Base-by-base conservation (phyloP, 768 basidiomycete species). In the Calocybe gangraenosa region DNA sequence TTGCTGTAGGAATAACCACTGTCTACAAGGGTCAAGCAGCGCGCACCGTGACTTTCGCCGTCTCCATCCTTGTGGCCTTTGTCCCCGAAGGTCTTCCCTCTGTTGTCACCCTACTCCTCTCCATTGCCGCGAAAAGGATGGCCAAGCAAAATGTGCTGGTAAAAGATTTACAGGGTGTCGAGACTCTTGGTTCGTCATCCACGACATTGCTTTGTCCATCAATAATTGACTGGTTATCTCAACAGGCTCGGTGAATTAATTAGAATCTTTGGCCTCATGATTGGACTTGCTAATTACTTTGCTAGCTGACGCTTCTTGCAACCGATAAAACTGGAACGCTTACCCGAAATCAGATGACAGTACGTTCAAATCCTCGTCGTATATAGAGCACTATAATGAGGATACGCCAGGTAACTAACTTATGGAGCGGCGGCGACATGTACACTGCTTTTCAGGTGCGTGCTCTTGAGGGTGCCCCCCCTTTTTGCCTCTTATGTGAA, bases 281-380 rank as follows among this genome's bases (percentile, higher is more conserved):
- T 22, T n/a, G 35, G 8, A 15, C 1, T 21, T 33, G 15, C 45
- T 46, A 22, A 52, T 59, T 37, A 55, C 37, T n/a, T 35, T 37
- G 37, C n/a, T 50, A 80, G 78, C 62, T 83, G 17, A 85, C 82
- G 0, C 68, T 84, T 9, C 64, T 85, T 10, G 83, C 83, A 3
- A 84, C 83, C 7, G 83, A 85, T 56, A 85, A 85, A 60, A 85
- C 83, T 1, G 83, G 83, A 9, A 85, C 83, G 13, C 59, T 85
- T 42, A 85, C 83, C 8, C 64, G 79, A 32, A 85, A 85, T 57
- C 82, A 84, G 57, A 85, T 85, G 83, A 84, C 83, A 11, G 82
- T 68, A 45, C 3, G 17, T 35, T 14, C 34, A 35, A 35, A 6
- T 14, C n/a, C 17, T 18, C 17, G 30, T 14, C 14, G 30, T 31